A percentile compares a stretch with the other conserved stretches of the same genome.
These are phyloP conservation scores for Xenoacremonium recifei DNA, from an alignment of 2,329 filamentous ascomycete species.

Conservation along the genomic window DNA sequence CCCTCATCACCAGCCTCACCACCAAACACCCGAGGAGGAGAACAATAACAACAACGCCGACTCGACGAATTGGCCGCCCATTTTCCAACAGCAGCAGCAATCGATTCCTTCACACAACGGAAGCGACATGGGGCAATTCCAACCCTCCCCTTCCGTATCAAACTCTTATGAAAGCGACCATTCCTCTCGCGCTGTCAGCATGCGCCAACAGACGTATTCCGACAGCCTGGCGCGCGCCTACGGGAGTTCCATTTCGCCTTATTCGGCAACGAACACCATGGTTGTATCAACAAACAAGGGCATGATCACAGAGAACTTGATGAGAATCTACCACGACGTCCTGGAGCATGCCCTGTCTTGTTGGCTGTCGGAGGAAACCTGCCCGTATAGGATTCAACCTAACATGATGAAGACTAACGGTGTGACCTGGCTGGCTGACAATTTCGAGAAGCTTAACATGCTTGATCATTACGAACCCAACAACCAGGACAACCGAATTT, in stretches of 20 bases:
- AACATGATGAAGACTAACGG: constrained; percentile 22
- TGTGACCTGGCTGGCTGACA: constrained; percentile 26
- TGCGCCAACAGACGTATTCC: constrained; percentile 21
- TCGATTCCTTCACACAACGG: not conserved
- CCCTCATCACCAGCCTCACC: constrained; percentile 6
- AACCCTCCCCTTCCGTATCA: constrained; percentile 24
- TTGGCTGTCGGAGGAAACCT: constrained; percentile 53
- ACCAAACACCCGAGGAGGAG: constrained; percentile 21
- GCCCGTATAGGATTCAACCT: constrained; percentile 39
- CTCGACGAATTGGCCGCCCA: not conserved
- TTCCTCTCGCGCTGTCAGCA: constrained; percentile 22
- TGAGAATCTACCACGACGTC: constrained; percentile 51
- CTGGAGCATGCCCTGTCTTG: constrained; percentile 52
- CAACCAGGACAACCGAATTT: constrained; percentile 43
- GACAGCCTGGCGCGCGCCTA: constrained; percentile 25
- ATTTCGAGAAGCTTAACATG: constrained; percentile 24
- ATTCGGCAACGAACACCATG: constrained; percentile 25
- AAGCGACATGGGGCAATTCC: constrained; percentile 23
- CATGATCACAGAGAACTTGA: constrained; percentile 26
- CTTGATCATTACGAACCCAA: constrained; percentile 23
- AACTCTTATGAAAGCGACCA: constrained; percentile 27
- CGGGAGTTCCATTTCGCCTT: constrained; percentile 24
- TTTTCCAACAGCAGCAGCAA: too few species aligned
- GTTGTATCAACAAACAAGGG: constrained; percentile 24
- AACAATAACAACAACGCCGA: constrained; percentile 19